Evolutionary conservation across 2,329 filamentous ascomycete species (phyloP).

Genomic region (Calonectria multiphialidica): DNA sequence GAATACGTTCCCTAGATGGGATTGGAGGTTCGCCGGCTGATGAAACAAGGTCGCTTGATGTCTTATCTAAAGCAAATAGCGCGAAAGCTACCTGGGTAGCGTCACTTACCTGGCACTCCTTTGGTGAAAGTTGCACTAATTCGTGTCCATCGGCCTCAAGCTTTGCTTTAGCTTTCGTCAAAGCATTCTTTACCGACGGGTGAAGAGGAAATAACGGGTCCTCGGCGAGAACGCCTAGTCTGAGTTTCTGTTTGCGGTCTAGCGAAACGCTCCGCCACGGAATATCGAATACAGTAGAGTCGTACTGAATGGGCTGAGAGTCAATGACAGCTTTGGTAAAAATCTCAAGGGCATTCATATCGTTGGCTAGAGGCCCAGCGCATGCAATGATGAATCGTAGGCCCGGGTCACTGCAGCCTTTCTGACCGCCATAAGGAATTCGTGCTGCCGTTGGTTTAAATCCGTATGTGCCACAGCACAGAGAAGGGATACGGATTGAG

Average conservation of each 20-base stretch:
- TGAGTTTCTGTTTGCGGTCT: background rate
- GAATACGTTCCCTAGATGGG: background rate
- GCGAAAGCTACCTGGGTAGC: background rate
- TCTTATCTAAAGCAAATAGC: background rate
- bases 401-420: background rate
- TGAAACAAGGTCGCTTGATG: background rate
- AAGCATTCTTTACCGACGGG: background rate
- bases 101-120: background rate
- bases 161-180: background rate
- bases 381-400: background rate
- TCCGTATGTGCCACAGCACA: slow-evolving; percentile 35
- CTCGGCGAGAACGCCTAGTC: background rate
- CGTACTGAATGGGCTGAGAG: background rate
- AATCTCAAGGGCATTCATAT: background rate
- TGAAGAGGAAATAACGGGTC: background rate
- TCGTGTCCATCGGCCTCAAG: background rate
- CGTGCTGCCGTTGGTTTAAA: slow-evolving; percentile 27
- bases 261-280: background rate
- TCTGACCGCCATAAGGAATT: slow-evolving; percentile 16
- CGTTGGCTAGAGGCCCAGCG: background rate
- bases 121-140: background rate
- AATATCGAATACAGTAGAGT: background rate
- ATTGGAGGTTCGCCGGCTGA: background rate
- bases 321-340: background rate
- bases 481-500: slow-evolving; percentile 41